Evolutionary conservation across 164 flowering plant genomes (phyloP), one percentile per base, ranked within the genome.

Genomic region (Berberis vulgaris): DNA sequence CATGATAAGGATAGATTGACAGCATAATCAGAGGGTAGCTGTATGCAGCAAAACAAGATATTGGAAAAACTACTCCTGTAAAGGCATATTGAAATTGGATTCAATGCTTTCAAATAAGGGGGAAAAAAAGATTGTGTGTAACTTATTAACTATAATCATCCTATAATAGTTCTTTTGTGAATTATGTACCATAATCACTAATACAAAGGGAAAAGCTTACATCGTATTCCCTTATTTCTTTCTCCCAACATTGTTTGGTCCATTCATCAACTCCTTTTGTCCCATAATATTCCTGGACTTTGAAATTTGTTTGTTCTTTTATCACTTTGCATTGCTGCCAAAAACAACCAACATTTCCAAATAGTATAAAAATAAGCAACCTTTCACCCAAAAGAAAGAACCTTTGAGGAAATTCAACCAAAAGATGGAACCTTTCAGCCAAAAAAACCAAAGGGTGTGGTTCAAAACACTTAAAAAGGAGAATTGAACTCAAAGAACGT

Each of bases 191-290:
- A 12, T 7, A n/a, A 8, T n/a, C 7, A 55, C 6, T 5, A 47
- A 40, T n/a, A 44, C 9, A 6, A 6, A 49, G 1, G 38, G 40
- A 50, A 11, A 7, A 5, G 54, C 77, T 77, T 52, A 91, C 98
- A 72, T 89, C 86, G 63, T 83, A 74, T 38, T 78, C 76, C 11
- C 52, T 62, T 38, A 76, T 62, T 76, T 87, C 91, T 63, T 80
- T 79, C 55, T 86, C 77, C 98, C 98, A 92, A 65, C 67, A 52
- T 38, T 72, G 5, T 1, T 59, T 64, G 63, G 50, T 73, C 95
- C 96, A 89, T 0, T 61, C 76, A 75, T 91, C 98, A 57, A 92
- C 74, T 10, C 91, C 91, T 71, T 69, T 84, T 2, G 83, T 85
- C 62, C 95, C 92, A 70, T 74, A 84, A 61, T 87, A 89, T 52